Evolutionary conservation across 169 alveolate genomes (phyloP), one percentile per base, ranked within the genome.

Genomic region (Babesia bovis): DNA sequence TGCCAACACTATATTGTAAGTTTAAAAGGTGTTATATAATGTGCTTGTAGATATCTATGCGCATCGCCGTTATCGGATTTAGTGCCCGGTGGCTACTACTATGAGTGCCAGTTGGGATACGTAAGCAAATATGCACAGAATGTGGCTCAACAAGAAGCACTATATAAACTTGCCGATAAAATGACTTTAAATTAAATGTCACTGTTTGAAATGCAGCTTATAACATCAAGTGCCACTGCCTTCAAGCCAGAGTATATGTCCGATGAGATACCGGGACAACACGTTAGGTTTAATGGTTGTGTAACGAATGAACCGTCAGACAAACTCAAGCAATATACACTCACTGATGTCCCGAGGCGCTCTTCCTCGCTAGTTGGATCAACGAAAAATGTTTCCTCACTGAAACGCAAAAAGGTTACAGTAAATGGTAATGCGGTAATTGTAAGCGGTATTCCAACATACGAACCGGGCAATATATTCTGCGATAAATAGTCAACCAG

Each of bases 361-460:
- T 77, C 85, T 44, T 77, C 85, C 52, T 77, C 82, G 26, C 41
- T 41, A 44, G 82, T 77, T 4, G 85, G 85, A 38, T 77, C 85
- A 33, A 77, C 55, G 44, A 77, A 35, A 36, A 41, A 66, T n/a
- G 59, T 60, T 33, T 67, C 68, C 25, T 50, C 49, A 32, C 44
- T 17, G 51, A 30, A 63, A 56, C 58, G 45, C 13, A 70, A 63
- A 44, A 77, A 77, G 44, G 85, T 77, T 10, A 77, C 71, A 9
- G 85, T 77, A 35, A 30, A 63, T n/a, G 85, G 85, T 44, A 67
- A 33, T 23, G 75, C 44, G 23, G 26, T 25, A 13, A 66, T 6
- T 2, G 15, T 53, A 42, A 63, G 73, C 15, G 40, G 61, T 55
- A 42, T 49, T 26, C 61, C 60, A 19, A 45, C n/a, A 36, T n/a